Evolutionary conservation across 176 grass and related monocot species (phyloP).

Genomic region (Raddia guianensis): DNA sequence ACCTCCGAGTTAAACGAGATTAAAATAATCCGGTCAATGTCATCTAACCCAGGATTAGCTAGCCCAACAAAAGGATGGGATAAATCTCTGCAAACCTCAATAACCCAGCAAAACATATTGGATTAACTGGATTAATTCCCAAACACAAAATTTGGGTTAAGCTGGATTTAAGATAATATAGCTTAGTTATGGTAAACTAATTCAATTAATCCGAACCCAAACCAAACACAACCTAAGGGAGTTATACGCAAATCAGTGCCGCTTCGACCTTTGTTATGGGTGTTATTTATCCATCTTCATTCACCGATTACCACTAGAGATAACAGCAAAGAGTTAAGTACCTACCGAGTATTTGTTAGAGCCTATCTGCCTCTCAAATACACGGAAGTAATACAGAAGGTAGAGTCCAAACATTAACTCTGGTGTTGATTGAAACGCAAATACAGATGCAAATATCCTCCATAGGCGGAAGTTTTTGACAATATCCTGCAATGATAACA

Average conservation of each 20-base stretch:
- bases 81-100: no score
- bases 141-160: no score
- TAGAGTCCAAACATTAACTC: slow-evolving; percentile 87
- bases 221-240: background rate
- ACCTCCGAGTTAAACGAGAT: no score
- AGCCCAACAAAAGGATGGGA: no score
- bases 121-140: no score
- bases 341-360: slow-evolving; percentile 94
- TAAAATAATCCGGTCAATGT: no score
- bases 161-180: no score
- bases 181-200: no score
- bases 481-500: slow-evolving; percentile 66
- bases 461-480: slow-evolving; percentile 66
- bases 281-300: slow-evolving; percentile 20
- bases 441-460: slow-evolving; percentile 71
- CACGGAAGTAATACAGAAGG: slow-evolving; percentile 97
- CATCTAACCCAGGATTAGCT: no score
- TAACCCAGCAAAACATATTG: no score
- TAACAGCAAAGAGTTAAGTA: slow-evolving; percentile 6
- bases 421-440: slow-evolving; percentile 85
- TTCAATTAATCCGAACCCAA: no score
- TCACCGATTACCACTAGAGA: background rate
- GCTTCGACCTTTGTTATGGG: background rate
- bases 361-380: slow-evolving; percentile 98
- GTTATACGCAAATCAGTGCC: background rate